These are phyloP conservation scores for Carex pumila DNA, from an alignment of 176 grass and related monocot genomes.

Conservation along the genomic window DNA sequence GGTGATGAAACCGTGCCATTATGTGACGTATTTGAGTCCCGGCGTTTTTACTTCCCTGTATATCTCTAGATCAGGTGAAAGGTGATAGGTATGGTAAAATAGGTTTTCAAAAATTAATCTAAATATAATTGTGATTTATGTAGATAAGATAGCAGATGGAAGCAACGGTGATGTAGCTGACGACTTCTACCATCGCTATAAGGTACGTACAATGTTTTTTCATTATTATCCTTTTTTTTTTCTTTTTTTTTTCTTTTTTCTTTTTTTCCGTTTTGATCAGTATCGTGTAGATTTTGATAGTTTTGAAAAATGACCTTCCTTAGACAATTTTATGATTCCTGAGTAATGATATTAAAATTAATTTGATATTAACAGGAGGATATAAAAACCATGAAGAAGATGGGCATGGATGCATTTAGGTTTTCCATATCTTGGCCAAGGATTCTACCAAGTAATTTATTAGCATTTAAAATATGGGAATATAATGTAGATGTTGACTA, in stretches of 20 bases:
- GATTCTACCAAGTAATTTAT: constrained; percentile 48
- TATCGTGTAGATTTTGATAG: not conserved
- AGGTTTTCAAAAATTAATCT: too few species aligned
- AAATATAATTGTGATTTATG: not conserved
- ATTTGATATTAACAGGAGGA: constrained; percentile 31
- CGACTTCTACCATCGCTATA: constrained; percentile 42
- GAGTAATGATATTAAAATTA: not conserved
- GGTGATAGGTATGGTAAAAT: too few species aligned
- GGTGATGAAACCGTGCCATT: too few species aligned
- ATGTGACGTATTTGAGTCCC: too few species aligned
- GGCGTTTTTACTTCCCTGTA: too few species aligned
- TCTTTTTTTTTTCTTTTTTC: not conserved
- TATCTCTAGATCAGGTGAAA: too few species aligned
- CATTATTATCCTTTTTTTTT: too few species aligned
- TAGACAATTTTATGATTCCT: not conserved
- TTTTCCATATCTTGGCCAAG: constrained; percentile 58
- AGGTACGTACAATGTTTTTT: too few species aligned
- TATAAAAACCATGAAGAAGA: constrained; percentile 30
- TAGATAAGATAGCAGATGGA: constrained; percentile 39
- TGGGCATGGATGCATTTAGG: constrained; percentile 55
- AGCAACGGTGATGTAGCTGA: constrained; percentile 41
- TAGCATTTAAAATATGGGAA: too few species aligned
- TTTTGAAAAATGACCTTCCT: not conserved
- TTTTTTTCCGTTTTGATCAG: not conserved
- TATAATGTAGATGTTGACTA: too few species aligned